These are phyloP conservation scores for Hordeum pubiflorum DNA, from an alignment of 202 grass and related monocot genomes.

Conservation along the genomic window DNA sequence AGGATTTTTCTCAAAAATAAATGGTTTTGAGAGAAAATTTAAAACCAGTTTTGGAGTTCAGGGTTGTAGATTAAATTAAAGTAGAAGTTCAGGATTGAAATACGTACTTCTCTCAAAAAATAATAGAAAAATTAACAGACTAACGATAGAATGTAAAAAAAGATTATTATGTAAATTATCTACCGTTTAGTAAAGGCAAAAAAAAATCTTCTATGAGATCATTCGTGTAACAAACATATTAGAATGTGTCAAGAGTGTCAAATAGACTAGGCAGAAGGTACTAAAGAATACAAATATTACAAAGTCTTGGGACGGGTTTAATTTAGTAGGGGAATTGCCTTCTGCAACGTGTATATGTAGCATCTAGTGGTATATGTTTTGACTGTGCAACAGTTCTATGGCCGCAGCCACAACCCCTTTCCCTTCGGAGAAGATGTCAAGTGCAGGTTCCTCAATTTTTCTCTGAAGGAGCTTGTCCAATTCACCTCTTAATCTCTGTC, in stretches of 20 bases:
- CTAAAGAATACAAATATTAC: neutral
- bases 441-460: constrained; percentile 74
- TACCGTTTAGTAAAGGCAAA: neutral
- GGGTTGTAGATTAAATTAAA: too few species aligned
- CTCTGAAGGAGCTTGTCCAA: constrained; percentile 72
- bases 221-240: neutral
- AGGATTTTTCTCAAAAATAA: too few species aligned
- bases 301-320: neutral
- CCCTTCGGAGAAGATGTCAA: constrained; percentile 71
- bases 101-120: too few species aligned
- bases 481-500: constrained; percentile 78
- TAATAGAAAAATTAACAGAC: too few species aligned
- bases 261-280: neutral
- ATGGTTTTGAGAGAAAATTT: too few species aligned
- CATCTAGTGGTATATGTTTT: constrained; percentile 44
- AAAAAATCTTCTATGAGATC: neutral
- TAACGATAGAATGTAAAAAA: too few species aligned
- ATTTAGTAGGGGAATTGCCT: neutral
- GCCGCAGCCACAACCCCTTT: constrained; percentile 69
- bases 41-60: too few species aligned
- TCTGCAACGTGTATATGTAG: neutral
- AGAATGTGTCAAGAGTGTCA: neutral
- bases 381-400: constrained; percentile 73
- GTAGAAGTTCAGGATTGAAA: too few species aligned
- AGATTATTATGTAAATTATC: too few species aligned